Conservation (phyloP, 2,329 filamentous ascomycete species). For the Penicillium capsulatum region DNA sequence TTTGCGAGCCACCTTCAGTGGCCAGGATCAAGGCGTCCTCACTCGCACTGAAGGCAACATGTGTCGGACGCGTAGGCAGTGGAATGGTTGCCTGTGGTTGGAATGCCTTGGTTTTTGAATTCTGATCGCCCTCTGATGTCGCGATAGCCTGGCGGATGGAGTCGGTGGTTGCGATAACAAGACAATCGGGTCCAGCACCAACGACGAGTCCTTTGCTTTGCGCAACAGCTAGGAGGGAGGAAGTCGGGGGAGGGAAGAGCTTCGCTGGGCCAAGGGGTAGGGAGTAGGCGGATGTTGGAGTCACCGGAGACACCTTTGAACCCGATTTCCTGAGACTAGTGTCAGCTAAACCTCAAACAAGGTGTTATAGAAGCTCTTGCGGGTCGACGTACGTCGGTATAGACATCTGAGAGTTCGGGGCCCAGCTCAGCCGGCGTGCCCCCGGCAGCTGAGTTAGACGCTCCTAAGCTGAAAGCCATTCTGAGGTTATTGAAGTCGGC, state of each 20-base stretch:
- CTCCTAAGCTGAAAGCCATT: slow-evolving; percentile 63
- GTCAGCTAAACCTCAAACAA: slow-evolving; percentile 10
- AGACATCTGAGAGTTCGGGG: slow-evolving; percentile 69
- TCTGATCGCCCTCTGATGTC: slow-evolving; percentile 52
- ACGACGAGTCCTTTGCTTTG: slow-evolving; percentile 76
- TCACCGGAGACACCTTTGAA: slow-evolving; percentile 78
- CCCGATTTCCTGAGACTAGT: slow-evolving; percentile 58
- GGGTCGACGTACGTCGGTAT: slow-evolving; percentile 64
- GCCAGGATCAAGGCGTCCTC: slow-evolving; percentile 80
- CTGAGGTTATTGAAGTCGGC: slow-evolving; percentile 37
- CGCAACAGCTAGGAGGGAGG: slow-evolving; percentile 80
- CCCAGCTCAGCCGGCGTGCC: slow-evolving; percentile 50
- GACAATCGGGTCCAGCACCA: slow-evolving; percentile 75
- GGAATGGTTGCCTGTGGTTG: slow-evolving; percentile 68
- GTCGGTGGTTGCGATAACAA: slow-evolving; percentile 73
- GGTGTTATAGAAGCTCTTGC: slow-evolving; percentile 1
- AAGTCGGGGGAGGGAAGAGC: slow-evolving; percentile 67
- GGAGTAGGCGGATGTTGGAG: slow-evolving; percentile 73
- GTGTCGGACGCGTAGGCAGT: slow-evolving; percentile 72
- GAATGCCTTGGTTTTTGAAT: slow-evolving; percentile 63
- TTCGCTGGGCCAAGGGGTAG: slow-evolving; percentile 68
- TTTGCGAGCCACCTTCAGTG: slow-evolving; percentile 72
- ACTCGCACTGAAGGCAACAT: slow-evolving; percentile 86
- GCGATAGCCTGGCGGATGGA: slow-evolving; percentile 71
- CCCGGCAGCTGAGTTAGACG: slow-evolving; percentile 42